These are phyloP conservation scores for Populus simonii DNA, from an alignment of 345 rosid genomes.

Conservation along the genomic window DNA sequence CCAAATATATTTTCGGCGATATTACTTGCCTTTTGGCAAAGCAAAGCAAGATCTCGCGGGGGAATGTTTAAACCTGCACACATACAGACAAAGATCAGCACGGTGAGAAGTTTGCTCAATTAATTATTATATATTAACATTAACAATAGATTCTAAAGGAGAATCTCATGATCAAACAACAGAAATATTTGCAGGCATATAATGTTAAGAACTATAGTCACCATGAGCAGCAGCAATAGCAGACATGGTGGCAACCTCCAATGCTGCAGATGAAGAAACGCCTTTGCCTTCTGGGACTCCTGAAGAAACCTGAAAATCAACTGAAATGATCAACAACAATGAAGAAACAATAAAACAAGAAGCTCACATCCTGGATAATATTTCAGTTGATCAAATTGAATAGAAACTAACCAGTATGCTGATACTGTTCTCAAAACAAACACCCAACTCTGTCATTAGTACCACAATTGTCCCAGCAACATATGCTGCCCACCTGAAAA, in stretches of 20 bases:
- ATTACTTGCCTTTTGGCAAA: conserved; percentile 73
- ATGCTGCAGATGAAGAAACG: conserved; percentile 96
- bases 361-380: neutral
- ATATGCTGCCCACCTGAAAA: conserved; percentile 96
- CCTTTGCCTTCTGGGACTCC: conserved; percentile 99
- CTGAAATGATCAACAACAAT: neutral
- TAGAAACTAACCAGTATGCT: conserved; percentile 67
- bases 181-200: no score
- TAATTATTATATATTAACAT: neutral
- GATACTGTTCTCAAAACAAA: conserved; percentile 79
- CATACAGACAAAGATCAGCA: conserved; percentile 7
- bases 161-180: no score
- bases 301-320: conserved; percentile 73
- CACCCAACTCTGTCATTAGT: conserved; percentile 87
- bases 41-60: conserved; percentile 85
- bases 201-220: conserved; percentile 22
- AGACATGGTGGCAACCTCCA: conserved; percentile 98
- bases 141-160: no score
- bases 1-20: no score
- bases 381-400: no score
- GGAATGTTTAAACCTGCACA: conserved; percentile 69
- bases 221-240: conserved; percentile 96
- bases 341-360: conserved; percentile 1
- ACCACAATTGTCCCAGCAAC: conserved; percentile 95
- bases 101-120: no score